Evolutionary conservation across 2,329 filamentous ascomycete species (phyloP).

Genomic region (Cadophora sp.): DNA sequence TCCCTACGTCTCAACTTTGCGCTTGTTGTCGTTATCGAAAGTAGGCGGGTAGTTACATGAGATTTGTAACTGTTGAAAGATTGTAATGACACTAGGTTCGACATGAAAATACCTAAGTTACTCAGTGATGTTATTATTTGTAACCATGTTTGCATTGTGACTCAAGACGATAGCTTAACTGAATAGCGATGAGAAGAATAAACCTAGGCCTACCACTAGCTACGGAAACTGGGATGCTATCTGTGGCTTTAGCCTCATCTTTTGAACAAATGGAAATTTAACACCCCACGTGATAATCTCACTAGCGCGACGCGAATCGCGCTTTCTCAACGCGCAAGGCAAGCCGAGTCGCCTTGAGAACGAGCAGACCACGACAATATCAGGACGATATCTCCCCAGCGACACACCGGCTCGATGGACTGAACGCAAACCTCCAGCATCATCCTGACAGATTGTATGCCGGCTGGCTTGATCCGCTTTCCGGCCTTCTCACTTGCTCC

Average conservation of each 20-base stretch:
- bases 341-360: conserved; percentile 11
- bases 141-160: neutral
- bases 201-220: neutral
- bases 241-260: neutral
- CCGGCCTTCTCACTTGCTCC: conserved; percentile 39
- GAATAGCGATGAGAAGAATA: neutral
- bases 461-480: conserved; percentile 37
- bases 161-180: neutral
- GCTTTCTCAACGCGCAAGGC: conserved; percentile 17
- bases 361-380: conserved; percentile 13
- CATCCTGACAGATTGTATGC: conserved; percentile 43
- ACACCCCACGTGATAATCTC: conserved; percentile 1
- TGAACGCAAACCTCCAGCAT: conserved; percentile 28
- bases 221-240: neutral
- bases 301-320: conserved; percentile 23
- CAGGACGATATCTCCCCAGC: neutral
- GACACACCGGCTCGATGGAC: conserved; percentile 27
- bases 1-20: conserved; percentile 39
- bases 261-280: no score
- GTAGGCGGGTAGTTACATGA: conserved; percentile 33
- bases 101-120: conserved; percentile 7
- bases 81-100: conserved; percentile 35
- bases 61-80: conserved; percentile 32
- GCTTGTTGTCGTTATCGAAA: conserved; percentile 31
- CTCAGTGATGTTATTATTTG: neutral